Conservation (phyloP, 345 rosid species). For the Erysimum cheiranthoides region DNA sequence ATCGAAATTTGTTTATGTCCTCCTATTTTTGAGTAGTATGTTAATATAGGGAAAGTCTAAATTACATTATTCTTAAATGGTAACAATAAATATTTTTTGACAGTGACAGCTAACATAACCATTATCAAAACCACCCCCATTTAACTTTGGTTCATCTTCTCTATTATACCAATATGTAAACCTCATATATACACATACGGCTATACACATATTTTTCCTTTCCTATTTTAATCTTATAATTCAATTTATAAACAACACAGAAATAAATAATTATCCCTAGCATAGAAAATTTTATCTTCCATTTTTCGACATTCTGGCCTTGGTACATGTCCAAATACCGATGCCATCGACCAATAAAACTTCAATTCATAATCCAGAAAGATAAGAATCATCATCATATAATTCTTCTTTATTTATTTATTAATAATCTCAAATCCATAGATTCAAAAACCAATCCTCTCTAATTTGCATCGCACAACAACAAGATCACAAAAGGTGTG, state of each 20-base stretch:
- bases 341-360: constrained; percentile 38
- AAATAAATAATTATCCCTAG: constrained; percentile 28
- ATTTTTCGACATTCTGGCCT: constrained; percentile 41
- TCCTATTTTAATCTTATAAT: constrained; percentile 10
- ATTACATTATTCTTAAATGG: background rate
- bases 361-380: constrained; percentile 33
- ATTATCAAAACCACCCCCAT: constrained; percentile 15
- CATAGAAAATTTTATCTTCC: constrained; percentile 18
- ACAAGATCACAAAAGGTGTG: constrained; percentile 40
- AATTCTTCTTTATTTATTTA: background rate
- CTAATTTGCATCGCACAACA: constrained; percentile 27
- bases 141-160: too few relatives aligned
- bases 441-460: constrained; percentile 31
- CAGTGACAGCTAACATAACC: constrained; percentile 13
- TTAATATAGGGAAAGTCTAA: too few relatives aligned
- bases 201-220: background rate
- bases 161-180: constrained; percentile 11
- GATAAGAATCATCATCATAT: background rate
- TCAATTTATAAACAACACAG: constrained; percentile 32
- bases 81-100: background rate
- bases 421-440: constrained; percentile 11
- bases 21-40: too few relatives aligned
- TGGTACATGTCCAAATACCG: constrained; percentile 48
- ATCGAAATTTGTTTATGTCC: too few relatives aligned
- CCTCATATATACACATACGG: background rate